phyloP scores from a whole-genome alignment of 2,329 filamentous ascomycete species.

The Colletotrichum sansevieriae region DNA sequence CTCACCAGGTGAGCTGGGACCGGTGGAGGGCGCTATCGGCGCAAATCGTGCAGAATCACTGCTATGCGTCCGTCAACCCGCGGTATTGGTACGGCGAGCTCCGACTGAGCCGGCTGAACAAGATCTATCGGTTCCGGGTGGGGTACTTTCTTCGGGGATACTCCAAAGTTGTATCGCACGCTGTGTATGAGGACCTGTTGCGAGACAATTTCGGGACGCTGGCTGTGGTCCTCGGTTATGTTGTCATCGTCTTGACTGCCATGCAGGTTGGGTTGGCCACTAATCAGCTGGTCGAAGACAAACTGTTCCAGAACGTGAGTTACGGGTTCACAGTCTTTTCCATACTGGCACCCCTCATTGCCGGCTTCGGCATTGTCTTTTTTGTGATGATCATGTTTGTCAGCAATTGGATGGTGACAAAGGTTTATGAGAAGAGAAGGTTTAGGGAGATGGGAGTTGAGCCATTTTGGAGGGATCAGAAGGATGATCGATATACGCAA shows the following conservation, averaged over 20 bases:
- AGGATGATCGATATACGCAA: constrained; percentile 6
- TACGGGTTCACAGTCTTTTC: constrained; percentile 64
- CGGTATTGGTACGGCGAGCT: constrained; percentile 58
- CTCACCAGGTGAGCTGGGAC: constrained; percentile 51
- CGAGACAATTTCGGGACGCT: constrained; percentile 36
- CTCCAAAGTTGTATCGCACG: constrained; percentile 38
- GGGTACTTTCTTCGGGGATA: constrained; percentile 34
- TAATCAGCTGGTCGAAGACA: constrained; percentile 49
- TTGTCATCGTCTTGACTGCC: constrained; percentile 60
- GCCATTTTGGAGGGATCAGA: constrained; percentile 36
- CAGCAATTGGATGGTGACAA: constrained; percentile 39
- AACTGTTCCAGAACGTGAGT: constrained; percentile 56
- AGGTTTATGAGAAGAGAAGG: constrained; percentile 43
- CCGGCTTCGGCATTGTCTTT: constrained; percentile 43
- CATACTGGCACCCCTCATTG: constrained; percentile 56
- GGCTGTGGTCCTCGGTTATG: constrained; percentile 47
- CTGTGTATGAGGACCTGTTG: constrained; percentile 38
- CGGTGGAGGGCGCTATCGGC: constrained; percentile 51
- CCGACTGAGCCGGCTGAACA: constrained; percentile 54
- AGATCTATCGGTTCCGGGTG: constrained; percentile 53
- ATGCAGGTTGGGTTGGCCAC: constrained; percentile 63
- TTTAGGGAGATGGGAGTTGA: constrained; percentile 44
- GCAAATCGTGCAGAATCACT: constrained; percentile 45
- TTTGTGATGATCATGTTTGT: constrained; percentile 43
- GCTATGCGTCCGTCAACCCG: constrained; percentile 48